A percentile compares a stretch with the other conserved stretches of the same genome.
Evolutionary conservation across 2,329 filamentous ascomycete species (phyloP).

Genomic region (Sporothrix euskadiensis): DNA sequence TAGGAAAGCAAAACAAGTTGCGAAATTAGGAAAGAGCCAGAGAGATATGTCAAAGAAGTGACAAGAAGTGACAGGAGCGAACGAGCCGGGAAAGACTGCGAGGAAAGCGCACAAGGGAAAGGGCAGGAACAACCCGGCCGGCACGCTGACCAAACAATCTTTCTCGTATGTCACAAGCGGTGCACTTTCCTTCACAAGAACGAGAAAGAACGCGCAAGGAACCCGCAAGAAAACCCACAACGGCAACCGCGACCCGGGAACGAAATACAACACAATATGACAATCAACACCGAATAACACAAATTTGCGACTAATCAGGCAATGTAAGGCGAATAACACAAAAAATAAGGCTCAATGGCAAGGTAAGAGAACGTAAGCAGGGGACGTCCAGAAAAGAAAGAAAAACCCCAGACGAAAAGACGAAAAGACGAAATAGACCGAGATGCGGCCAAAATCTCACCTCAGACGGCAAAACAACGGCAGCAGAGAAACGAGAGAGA

Average conservation of each 20-base stretch:
- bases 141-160: background rate
- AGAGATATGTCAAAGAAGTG: background rate
- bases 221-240: background rate
- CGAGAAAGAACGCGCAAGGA: too few relatives aligned
- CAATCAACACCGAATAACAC: background rate
- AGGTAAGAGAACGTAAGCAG: background rate
- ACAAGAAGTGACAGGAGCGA: background rate
- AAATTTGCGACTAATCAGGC: background rate
- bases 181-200: background rate
- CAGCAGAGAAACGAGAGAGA: background rate
- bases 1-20: background rate
- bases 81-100: background rate
- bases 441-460: constrained; percentile 19
- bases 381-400: background rate
- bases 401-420: background rate
- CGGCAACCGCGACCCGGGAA: too few relatives aligned
- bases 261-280: background rate
- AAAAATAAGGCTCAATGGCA: background rate
- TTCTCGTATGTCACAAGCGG: background rate
- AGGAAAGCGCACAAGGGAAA: background rate
- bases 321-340: background rate
- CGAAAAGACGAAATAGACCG: background rate
- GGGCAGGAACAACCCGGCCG: background rate
- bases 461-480: constrained; percentile 3
- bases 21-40: background rate